Evolutionary conservation across 768 basidiomycete genomes (phyloP), one percentile per base, ranked within the genome.

Genomic region (Naganishia onofrii): DNA sequence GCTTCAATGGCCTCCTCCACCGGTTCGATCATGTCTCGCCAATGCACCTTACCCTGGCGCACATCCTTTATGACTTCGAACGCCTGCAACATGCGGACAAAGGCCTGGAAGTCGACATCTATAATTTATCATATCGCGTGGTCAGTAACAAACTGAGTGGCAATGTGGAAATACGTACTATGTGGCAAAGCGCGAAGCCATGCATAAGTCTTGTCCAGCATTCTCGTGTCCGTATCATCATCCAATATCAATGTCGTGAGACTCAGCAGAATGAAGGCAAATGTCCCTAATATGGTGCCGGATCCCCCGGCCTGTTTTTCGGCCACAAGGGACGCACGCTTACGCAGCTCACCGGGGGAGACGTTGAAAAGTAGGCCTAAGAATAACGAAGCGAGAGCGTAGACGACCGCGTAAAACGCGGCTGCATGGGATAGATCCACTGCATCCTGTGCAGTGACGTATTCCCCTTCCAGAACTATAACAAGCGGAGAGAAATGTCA

Each of bases 341-440:
- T 53, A 8, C 44, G 44, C 28, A 69, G 21, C 1, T 69, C 68
- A 0, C 15, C 46, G 3, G 32, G 29, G n/a, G 42, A 28, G 15
- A 55, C 46, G 23, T 60, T 32, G 68, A 54, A 69, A 19, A 69
- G 56, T 10, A 69, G 42, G 4, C 68, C 68, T 8, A 69, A 38
- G n/a, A 58, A 36, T 46, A 69, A 36, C 15, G 55, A 60, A 12
- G 68, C 68, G 1, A 60, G 28, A 28, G 68, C 68, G n/a, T 60
- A 69, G 4, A 48, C 56, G n/a, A 63, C 34, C 15, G 56, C 36
- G 26, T 69, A 63, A 48, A 69, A 69, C 1, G 56, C 31, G 23
- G 68, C 56, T 17, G 26, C 26, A 12, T 58, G 28, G 12, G 55
- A 28, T 12, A 69, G 19, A 7, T 58, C 56, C 26, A n/a, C 48